phyloP scores from a whole-genome alignment of 2,329 filamentous ascomycete genomes.

The Talaromyces albobiverticillius region DNA sequence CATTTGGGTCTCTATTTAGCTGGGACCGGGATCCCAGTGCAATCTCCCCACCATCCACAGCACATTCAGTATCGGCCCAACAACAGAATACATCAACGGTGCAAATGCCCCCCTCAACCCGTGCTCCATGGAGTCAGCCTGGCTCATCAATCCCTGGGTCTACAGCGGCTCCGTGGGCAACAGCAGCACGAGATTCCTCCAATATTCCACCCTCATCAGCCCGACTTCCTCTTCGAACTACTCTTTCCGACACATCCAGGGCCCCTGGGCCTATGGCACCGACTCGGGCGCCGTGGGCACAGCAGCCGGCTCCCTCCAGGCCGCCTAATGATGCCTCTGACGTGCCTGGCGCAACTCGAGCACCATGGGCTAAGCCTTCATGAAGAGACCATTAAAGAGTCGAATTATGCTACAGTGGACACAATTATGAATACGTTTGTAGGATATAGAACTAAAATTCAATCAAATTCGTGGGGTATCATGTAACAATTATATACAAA shows the following conservation, averaged over 20 bases:
- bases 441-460: neutral
- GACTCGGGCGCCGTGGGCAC: conserved; percentile 21
- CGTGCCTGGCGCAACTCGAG: conserved; percentile 15
- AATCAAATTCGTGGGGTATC: conserved; percentile 14
- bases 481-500: conserved; percentile 1
- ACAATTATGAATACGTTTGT: neutral
- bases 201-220: conserved; percentile 8
- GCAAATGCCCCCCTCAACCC: conserved; percentile 29
- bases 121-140: conserved; percentile 34
- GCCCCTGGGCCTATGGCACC: conserved; percentile 27
- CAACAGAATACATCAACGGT: conserved; percentile 20
- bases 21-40: conserved; percentile 70
- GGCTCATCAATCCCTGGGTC: conserved; percentile 19
- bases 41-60: conserved; percentile 45
- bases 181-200: conserved; percentile 14
- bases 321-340: neutral
- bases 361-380: conserved; percentile 18
- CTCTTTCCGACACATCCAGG: conserved; percentile 28
- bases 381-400: neutral
- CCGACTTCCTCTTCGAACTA: conserved; percentile 4
- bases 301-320: neutral
- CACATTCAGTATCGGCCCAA: conserved; percentile 49
- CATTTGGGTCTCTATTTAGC: conserved; percentile 74
- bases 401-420: neutral
- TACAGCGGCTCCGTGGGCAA: conserved; percentile 31